Conservation (phyloP, 2,329 filamentous ascomycete genomes). For the Ceratocystis smalleyi region DNA sequence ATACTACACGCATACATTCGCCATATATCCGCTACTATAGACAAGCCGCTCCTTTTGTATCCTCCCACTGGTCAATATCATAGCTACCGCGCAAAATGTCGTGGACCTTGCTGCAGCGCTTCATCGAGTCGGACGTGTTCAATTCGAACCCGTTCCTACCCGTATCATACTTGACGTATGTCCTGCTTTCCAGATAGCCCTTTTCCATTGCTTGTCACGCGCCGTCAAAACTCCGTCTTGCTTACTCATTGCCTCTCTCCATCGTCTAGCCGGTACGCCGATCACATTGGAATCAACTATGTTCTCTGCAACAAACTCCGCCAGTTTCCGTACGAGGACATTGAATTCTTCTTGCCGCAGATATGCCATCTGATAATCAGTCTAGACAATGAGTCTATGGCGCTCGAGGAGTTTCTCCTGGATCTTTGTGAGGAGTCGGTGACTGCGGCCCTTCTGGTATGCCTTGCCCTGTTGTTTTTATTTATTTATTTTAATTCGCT, state of each 20-base stretch:
- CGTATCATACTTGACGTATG: slow-evolving; percentile 77
- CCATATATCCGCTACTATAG: not conserved
- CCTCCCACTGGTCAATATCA: not conserved
- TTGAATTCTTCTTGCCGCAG: slow-evolving; percentile 82
- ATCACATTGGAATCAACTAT: slow-evolving; percentile 82
- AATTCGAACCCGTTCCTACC: slow-evolving; percentile 80
- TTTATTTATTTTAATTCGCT: slow-evolving; percentile 16
- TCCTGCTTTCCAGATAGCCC: slow-evolving; percentile 17
- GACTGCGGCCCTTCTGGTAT: slow-evolving; percentile 64
- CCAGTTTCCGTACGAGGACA: slow-evolving; percentile 78
- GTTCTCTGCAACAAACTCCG: slow-evolving; percentile 78
- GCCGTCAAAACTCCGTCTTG: not conserved
- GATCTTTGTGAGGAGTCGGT: slow-evolving; percentile 79
- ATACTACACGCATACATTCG: not conserved
- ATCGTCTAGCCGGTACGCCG: slow-evolving; percentile 57
- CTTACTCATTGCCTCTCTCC: slow-evolving; percentile 7
- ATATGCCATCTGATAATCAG: slow-evolving; percentile 78
- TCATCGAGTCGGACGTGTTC: slow-evolving; percentile 88
- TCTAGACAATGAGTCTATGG: slow-evolving; percentile 83
- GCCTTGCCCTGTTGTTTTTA: slow-evolving; percentile 20
- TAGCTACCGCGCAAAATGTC: slow-evolving; percentile 37
- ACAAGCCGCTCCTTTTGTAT: not conserved
- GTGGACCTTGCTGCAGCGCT: slow-evolving; percentile 78
- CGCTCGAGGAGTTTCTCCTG: slow-evolving; percentile 71
- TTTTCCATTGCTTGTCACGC: not conserved